These are phyloP conservation scores for Aegilops speltoides DNA, from an alignment of 176 grass and related monocot species.

Conservation along the genomic window DNA sequence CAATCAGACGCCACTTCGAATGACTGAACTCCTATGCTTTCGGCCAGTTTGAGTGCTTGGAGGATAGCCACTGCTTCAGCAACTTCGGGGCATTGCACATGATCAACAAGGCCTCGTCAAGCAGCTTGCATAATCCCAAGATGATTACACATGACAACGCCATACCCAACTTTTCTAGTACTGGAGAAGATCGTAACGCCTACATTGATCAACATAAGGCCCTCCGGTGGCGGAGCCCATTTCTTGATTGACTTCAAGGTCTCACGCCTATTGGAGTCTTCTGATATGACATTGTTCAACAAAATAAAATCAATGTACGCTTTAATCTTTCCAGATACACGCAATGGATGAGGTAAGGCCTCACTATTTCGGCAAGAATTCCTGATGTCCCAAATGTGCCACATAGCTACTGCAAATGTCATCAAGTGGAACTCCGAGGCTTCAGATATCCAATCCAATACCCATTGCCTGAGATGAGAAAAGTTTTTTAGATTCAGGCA, in stretches of 20 bases:
- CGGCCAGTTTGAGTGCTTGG: background rate
- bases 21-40: background rate
- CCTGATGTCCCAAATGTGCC: background rate
- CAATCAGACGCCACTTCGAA: background rate
- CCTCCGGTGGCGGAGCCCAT: background rate
- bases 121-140: too few species aligned
- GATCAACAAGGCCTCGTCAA: too few species aligned
- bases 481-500: background rate
- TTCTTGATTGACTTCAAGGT: background rate
- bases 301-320: background rate
- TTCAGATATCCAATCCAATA: background rate
- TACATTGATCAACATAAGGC: background rate
- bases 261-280: background rate
- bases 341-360: background rate
- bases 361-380: background rate
- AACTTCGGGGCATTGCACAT: too few species aligned
- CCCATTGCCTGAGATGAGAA: background rate
- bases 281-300: background rate
- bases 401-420: background rate
- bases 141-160: too few species aligned
- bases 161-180: too few species aligned
- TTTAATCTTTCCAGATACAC: background rate
- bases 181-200: background rate
- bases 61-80: background rate
- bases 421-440: background rate